phyloP scores from a whole-genome alignment of 176 grass and related monocot species.

The Cenchrus purpureus region DNA sequence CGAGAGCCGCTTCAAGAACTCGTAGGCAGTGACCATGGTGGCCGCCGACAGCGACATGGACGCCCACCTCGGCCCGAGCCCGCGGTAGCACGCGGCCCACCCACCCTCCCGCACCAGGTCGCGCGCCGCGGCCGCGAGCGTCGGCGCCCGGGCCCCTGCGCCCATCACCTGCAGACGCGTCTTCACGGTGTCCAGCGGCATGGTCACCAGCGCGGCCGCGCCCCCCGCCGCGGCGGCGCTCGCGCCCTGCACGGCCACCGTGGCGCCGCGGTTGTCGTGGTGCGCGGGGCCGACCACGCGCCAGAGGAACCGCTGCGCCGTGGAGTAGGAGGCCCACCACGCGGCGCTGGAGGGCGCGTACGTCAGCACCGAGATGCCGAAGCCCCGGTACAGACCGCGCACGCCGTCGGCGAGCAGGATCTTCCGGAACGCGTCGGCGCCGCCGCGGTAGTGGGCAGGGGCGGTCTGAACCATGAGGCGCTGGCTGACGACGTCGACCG shows the following conservation, averaged over 20 bases:
- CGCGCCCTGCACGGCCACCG: slow-evolving; percentile 78
- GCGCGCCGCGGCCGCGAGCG: slow-evolving; percentile 61
- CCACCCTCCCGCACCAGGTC: slow-evolving; percentile 74
- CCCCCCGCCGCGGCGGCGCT: slow-evolving; percentile 85
- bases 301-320: slow-evolving; percentile 84
- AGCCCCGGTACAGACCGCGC: slow-evolving; percentile 85
- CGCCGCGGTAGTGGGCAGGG: slow-evolving; percentile 56
- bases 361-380: slow-evolving; percentile 92
- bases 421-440: slow-evolving; percentile 72
- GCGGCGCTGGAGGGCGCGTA: slow-evolving; percentile 94
- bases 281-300: slow-evolving; percentile 39
- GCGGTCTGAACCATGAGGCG: slow-evolving; percentile 87
- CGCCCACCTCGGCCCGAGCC: slow-evolving; percentile 77
- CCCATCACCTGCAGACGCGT: slow-evolving; percentile 97
- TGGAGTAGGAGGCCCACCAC: slow-evolving; percentile 93
- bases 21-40: slow-evolving; percentile 85
- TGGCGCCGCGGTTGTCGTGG: slow-evolving; percentile 40
- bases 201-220: slow-evolving; percentile 79
- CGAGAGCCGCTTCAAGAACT: slow-evolving; percentile 76
- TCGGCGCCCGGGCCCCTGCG: slow-evolving; percentile 26
- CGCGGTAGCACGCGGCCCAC: slow-evolving; percentile 73
- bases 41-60: slow-evolving; percentile 81
- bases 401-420: slow-evolving; percentile 75
- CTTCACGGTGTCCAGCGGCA: slow-evolving; percentile 96
- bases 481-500: slow-evolving; percentile 88